phyloP scores from a whole-genome alignment of 176 grass and related monocot species.

The Zoysia pacifica region DNA sequence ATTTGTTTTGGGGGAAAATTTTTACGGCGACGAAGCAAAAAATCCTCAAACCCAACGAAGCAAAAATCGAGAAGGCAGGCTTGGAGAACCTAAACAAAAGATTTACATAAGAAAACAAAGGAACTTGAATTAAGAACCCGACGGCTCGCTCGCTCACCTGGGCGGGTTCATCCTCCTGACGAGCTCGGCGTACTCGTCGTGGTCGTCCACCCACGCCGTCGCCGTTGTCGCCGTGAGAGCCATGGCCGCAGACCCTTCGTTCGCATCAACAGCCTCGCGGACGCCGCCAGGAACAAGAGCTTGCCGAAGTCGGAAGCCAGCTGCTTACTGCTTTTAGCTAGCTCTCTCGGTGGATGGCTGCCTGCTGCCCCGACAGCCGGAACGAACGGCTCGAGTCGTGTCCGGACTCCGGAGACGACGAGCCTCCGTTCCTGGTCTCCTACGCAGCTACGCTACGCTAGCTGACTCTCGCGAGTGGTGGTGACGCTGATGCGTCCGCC shows the following conservation, averaged over 20 bases:
- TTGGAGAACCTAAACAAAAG: not conserved
- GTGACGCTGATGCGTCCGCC: constrained; percentile 9
- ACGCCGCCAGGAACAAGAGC: not conserved
- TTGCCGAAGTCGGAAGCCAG: not conserved
- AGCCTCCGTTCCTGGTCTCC: not conserved
- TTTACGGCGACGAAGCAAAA: not conserved
- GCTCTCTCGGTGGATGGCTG: not conserved
- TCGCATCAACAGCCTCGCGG: constrained; percentile 30
- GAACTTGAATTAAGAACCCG: not conserved
- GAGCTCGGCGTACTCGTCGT: constrained; percentile 59
- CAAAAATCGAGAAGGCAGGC: not conserved
- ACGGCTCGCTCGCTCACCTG: not conserved
- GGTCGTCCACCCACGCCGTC: constrained; percentile 21
- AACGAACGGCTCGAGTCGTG: not conserved
- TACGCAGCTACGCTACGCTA: not conserved
- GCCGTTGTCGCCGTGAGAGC: not conserved
- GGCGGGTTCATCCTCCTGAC: constrained; percentile 64
- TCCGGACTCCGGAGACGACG: not conserved
- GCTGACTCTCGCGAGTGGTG: not conserved
- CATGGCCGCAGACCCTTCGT: constrained; percentile 13
- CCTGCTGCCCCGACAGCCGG: not conserved
- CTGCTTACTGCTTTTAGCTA: not conserved
- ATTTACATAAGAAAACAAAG: not conserved
- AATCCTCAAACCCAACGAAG: not conserved
- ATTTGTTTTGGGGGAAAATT: not conserved